These are phyloP conservation scores for Arthrobotrys entomopaga DNA, from an alignment of 2,329 filamentous ascomycete genomes.

Conservation along the genomic window DNA sequence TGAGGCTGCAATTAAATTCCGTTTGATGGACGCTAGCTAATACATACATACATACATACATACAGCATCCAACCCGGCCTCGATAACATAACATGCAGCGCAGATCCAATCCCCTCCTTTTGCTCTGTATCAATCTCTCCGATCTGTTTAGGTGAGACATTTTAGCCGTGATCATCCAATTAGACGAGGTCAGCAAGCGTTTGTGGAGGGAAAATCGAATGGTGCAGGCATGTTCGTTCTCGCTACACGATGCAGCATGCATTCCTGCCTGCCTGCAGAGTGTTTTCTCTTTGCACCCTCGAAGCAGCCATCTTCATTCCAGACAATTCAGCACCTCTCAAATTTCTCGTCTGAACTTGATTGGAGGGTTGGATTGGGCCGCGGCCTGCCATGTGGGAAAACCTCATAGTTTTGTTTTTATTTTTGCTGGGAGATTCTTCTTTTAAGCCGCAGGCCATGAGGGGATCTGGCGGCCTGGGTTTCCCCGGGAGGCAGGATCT, in stretches of 20 bases:
- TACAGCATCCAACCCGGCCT: constrained; percentile 37
- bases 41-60: too few species aligned
- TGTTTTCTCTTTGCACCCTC: neutral
- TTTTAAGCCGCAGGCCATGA: constrained; percentile 43
- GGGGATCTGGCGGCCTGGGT: constrained; percentile 38
- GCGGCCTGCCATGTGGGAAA: constrained; percentile 46
- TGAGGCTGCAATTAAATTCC: constrained; percentile 11
- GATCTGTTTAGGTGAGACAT: constrained; percentile 53
- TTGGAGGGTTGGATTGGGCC: constrained; percentile 20
- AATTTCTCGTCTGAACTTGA: constrained; percentile 50
- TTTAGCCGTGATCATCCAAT: constrained; percentile 53
- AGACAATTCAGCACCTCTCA: neutral
- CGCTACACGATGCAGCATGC: constrained; percentile 54
- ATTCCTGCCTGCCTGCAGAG: constrained; percentile 30
- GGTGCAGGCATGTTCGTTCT: constrained; percentile 42
- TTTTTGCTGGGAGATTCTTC: constrained; percentile 16
- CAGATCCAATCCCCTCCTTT: constrained; percentile 48
- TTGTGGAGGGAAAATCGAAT: constrained; percentile 39
- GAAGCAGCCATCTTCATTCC: too few species aligned
- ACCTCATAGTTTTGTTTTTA: constrained; percentile 7
- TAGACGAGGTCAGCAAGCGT: constrained; percentile 54
- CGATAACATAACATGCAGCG: constrained; percentile 53
- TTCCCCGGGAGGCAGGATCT: constrained; percentile 27
- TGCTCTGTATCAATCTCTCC: constrained; percentile 54
- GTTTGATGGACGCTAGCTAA: constrained; percentile 24